Evolutionary conservation across 371 early-diverging fungal species (phyloP), one percentile per base, ranked within the genome.

Genomic region (Amoeboaphelidium occidentale): DNA sequence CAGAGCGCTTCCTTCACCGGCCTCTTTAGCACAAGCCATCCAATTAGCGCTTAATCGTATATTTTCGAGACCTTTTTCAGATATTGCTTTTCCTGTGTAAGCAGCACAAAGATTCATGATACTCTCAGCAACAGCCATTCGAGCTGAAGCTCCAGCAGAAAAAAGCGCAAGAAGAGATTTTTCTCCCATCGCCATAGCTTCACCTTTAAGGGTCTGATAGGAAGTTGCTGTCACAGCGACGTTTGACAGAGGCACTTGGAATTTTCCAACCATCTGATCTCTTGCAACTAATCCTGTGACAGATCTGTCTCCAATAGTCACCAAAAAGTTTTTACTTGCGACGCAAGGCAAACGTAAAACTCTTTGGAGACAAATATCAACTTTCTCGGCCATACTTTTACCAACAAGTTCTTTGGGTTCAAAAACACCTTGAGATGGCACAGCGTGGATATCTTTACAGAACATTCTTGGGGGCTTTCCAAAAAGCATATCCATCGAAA

Each of bases 171-270:
- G 54, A 22, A 87, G 76, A 0, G 90, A 79, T 48, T 89, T 79
- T 61, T 94, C 96, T 48, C 96, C 96, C 80, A 89, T 79, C 2
- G 93, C 84, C 90, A 92, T 91, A 20, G 90, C 89, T 63, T 91
- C 86, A 57, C 92, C 96, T 0, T 75, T 74, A 28, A 43, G 44
- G 13, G 67, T 58, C 39, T 76, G 75, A 53, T 77, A 70, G 22
- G 78, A 72, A 2, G 88, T 75, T 3, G 74, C 71, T 3, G 81
- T 82, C 3, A 94, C 87, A 1, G 86, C 79, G 6, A 88, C 91
- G 61, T 94, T 91, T 25, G 93, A 83, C 23, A 94, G 90, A 42
- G 96, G 93, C 17, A 85, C 74, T 63, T 93, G 92, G 89, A 90
- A 91, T 1, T 89, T 87, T 2, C 96, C 93, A 23, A 92, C 93